phyloP scores from a whole-genome alignment of 139 green algal genomes.

The Chlamydomonas sphaeroides region DNA sequence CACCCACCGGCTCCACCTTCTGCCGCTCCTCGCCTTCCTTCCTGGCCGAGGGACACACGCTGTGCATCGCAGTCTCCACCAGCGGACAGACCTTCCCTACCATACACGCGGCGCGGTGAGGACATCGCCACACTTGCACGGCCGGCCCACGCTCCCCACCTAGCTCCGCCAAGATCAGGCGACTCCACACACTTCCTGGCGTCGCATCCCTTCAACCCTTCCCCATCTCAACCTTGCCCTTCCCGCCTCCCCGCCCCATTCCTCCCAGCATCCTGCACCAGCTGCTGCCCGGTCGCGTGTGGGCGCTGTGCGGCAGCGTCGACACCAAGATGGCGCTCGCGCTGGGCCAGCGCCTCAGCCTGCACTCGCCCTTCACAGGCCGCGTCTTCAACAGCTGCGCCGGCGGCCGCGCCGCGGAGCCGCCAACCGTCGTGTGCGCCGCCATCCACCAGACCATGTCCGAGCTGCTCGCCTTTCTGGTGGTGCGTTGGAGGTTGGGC shows the following conservation, averaged over 20 bases:
- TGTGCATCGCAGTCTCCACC: conserved; percentile 20
- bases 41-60: conserved; percentile 10
- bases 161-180: too few relatives aligned
- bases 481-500: too few relatives aligned
- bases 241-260: neutral
- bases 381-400: conserved; percentile 21
- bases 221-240: neutral
- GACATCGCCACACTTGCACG: too few relatives aligned
- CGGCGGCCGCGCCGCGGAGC: conserved; percentile 22
- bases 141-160: too few relatives aligned
- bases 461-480: conserved; percentile 28
- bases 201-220: neutral
- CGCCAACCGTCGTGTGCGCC: conserved; percentile 13
- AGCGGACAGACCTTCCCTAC: conserved; percentile 30
- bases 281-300: conserved; percentile 26
- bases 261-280: conserved; percentile 26
- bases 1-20: conserved; percentile 32
- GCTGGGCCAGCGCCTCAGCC: conserved; percentile 16
- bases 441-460: conserved; percentile 6
- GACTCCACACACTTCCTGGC: neutral
- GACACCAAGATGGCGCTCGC: conserved; percentile 37
- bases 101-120: conserved; percentile 20
- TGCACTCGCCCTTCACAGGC: conserved; percentile 2
- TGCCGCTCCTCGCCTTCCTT: conserved; percentile 21
- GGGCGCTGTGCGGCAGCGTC: conserved; percentile 16